These are phyloP conservation scores for Cyberlindnera saturnus DNA, from an alignment of 805 yeast species.

Conservation along the genomic window DNA sequence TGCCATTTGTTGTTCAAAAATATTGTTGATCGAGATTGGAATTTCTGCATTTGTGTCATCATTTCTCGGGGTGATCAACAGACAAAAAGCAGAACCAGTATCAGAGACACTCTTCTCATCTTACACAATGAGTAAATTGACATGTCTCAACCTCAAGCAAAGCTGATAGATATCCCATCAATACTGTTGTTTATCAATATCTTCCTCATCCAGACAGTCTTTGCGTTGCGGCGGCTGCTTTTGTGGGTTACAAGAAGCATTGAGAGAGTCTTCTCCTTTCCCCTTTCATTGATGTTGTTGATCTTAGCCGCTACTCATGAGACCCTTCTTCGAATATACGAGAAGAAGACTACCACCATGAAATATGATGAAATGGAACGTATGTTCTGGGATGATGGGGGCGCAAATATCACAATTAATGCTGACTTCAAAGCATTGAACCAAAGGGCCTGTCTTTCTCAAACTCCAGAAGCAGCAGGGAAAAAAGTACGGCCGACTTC, in stretches of 20 bases:
- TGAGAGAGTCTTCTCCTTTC: slow-evolving; percentile 2
- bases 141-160: no score
- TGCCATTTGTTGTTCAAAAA: not conserved
- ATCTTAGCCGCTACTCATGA: slow-evolving; percentile 1
- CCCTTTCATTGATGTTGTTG: slow-evolving; percentile 3
- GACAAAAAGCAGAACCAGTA: no score
- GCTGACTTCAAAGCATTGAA: not conserved
- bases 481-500: no score
- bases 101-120: no score
- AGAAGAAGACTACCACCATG: not conserved
- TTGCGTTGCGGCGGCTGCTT: slow-evolving; percentile 1
- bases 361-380: not conserved
- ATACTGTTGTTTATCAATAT: not conserved
- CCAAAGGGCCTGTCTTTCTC: no score
- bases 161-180: no score
- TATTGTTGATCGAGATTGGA: not conserved
- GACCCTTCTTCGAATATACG: not conserved
- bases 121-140: no score
- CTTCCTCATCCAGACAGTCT: not conserved
- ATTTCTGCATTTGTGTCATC: not conserved
- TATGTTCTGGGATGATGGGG: not conserved
- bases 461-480: no score
- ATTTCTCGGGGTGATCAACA: no score
- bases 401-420: not conserved
- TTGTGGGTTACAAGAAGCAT: slow-evolving; percentile 3